Evolutionary conservation across 202 grass and related monocot species (phyloP).

Genomic region (Digitaria exilis): DNA sequence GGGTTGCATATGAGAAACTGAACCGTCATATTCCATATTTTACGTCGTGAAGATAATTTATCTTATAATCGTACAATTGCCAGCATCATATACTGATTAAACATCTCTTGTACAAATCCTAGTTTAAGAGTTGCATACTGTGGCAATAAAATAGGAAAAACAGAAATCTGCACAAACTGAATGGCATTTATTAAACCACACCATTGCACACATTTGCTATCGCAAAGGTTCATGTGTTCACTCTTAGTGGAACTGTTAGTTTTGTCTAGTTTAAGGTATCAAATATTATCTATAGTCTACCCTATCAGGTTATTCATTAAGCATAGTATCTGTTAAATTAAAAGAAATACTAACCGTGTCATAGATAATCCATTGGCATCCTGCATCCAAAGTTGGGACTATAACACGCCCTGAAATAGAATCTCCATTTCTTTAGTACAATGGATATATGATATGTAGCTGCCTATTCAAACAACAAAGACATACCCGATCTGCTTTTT

Average conservation of each 20-base stretch:
- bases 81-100: constrained; percentile 2
- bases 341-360: constrained; percentile 28
- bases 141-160: background rate
- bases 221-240: background rate
- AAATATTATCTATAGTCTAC: background rate
- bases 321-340: background rate
- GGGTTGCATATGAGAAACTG: background rate
- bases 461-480: constrained; percentile 1
- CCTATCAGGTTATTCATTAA: background rate
- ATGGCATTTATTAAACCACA: background rate
- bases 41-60: background rate
- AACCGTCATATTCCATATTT: background rate
- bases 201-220: background rate
- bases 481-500: constrained; percentile 51
- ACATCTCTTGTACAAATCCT: background rate
- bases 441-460: constrained; percentile 22
- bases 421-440: background rate
- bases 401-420: constrained; percentile 40
- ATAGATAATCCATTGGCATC: constrained; percentile 41
- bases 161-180: background rate
- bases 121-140: background rate
- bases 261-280: background rate
- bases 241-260: background rate
- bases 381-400: constrained; percentile 26
- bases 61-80: background rate